Evolutionary conservation across 768 basidiomycete genomes (phyloP).

Genomic region (Panus rudis): DNA sequence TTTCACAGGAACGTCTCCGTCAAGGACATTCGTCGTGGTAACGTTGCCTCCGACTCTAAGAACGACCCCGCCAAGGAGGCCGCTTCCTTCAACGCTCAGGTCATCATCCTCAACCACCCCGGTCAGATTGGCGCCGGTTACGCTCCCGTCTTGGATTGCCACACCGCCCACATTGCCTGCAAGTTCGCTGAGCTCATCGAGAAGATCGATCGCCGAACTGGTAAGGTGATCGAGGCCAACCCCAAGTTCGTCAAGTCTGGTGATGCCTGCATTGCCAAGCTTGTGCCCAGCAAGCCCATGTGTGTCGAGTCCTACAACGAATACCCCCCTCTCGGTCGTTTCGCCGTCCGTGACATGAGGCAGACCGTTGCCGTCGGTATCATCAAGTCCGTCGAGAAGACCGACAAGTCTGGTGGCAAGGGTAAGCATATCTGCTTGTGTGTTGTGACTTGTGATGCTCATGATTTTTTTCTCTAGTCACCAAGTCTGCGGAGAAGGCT

Average conservation of each 20-base stretch:
- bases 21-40: slow-evolving; percentile 99
- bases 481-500: slow-evolving; percentile 95
- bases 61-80: slow-evolving; percentile 99
- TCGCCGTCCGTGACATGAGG: slow-evolving; percentile 99
- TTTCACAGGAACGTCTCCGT: slow-evolving; percentile 92
- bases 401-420: slow-evolving; percentile 85
- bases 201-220: slow-evolving; percentile 99
- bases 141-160: slow-evolving; percentile 98
- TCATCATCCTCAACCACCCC: slow-evolving; percentile 99
- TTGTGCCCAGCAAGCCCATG: slow-evolving; percentile 95
- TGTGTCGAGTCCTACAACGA: slow-evolving; percentile 91
- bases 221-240: slow-evolving; percentile 78
- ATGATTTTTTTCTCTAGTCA: slow-evolving; percentile 46
- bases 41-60: slow-evolving; percentile 99
- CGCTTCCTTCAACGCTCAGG: slow-evolving; percentile 98
- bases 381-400: slow-evolving; percentile 97
- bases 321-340: slow-evolving; percentile 99
- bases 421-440: slow-evolving; percentile 34
- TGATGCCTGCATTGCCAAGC: slow-evolving; percentile 98
- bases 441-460: neutral
- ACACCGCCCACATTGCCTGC: slow-evolving; percentile 99
- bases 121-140: slow-evolving; percentile 99
- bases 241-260: slow-evolving; percentile 99
- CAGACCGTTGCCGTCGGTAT: slow-evolving; percentile 98
- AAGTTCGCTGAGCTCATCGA: slow-evolving; percentile 98